Percentiles rank a stretch among this genome's conserved stretches.
These are phyloP conservation scores for Erysimum cheiranthoides DNA, from an alignment of 345 rosid species.

Conservation along the genomic window DNA sequence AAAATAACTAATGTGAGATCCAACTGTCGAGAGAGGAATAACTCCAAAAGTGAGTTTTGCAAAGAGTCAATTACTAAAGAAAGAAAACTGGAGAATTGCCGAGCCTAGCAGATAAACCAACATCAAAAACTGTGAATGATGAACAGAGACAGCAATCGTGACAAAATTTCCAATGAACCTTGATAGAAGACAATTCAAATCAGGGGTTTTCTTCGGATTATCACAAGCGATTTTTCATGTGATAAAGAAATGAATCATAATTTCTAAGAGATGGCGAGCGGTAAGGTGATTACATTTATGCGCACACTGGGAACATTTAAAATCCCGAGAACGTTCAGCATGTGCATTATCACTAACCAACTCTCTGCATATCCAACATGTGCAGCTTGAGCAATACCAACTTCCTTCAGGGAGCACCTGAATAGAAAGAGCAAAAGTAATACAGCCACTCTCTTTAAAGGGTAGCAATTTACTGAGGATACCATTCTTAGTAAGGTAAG, in stretches of 20 bases:
- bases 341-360: conserved; percentile 65
- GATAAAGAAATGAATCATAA: conserved; percentile 11
- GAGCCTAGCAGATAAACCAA: conserved; percentile 27
- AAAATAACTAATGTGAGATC: conserved; percentile 4
- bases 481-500: conserved; percentile 12
- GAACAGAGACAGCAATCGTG: conserved; percentile 21
- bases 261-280: conserved; percentile 16
- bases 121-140: conserved; percentile 22
- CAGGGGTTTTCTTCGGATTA: conserved; percentile 10
- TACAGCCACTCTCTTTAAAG: conserved; percentile 31
- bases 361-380: conserved; percentile 76
- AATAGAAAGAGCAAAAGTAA: conserved; percentile 28
- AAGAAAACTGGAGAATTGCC: conserved; percentile 20
- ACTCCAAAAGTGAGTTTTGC: background rate
- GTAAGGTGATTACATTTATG: conserved; percentile 70
- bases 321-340: conserved; percentile 49
- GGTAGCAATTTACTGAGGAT: background rate
- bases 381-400: conserved; percentile 96
- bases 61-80: conserved; percentile 19
- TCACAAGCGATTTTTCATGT: conserved; percentile 17
- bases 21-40: conserved; percentile 9
- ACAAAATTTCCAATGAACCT: background rate
- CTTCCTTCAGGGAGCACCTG: conserved; percentile 93
- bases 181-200: conserved; percentile 19
- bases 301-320: conserved; percentile 86